Conservation (phyloP, 768 basidiomycete species). For the Coprinopsis cinerea region DNA sequence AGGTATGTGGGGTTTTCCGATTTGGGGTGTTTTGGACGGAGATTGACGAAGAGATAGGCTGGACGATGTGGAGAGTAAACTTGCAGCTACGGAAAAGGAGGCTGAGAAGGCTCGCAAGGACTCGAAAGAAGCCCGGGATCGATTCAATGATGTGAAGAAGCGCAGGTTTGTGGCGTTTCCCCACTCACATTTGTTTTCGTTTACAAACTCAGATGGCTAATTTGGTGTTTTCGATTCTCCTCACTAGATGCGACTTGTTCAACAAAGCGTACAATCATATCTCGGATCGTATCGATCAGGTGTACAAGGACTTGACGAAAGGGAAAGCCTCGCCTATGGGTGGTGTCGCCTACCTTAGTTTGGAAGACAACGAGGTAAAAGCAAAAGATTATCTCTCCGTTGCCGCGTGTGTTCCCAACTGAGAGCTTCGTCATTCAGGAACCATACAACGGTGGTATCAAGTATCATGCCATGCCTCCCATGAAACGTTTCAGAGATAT, state of each 20-base stretch:
- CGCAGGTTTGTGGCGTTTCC: conserved; percentile 72
- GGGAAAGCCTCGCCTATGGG: conserved; percentile 91
- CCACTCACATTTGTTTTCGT: conserved; percentile 1
- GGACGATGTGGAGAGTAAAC: conserved; percentile 78
- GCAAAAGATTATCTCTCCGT: neutral
- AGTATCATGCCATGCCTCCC: conserved; percentile 99
- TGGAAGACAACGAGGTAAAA: conserved; percentile 93
- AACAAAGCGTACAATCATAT: conserved; percentile 97
- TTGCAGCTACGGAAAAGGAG: conserved; percentile 86
- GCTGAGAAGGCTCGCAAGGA: conserved; percentile 89
- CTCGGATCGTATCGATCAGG: conserved; percentile 87
- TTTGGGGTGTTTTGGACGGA: conserved; percentile 3
- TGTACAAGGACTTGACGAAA: conserved; percentile 97
- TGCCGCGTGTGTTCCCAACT: neutral
- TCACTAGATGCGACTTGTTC: conserved; percentile 75
- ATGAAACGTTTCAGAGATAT: conserved; percentile 99
- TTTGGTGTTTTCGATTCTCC: neutral
- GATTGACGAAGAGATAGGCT: conserved; percentile 39
- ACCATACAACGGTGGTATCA: conserved; percentile 56
- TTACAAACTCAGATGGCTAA: neutral
- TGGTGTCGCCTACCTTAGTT: conserved; percentile 91
- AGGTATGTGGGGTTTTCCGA: conserved; percentile 37
- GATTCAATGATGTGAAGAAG: conserved; percentile 84
- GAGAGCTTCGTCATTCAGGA: conserved; percentile 21
- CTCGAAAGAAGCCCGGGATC: conserved; percentile 84